phyloP scores from a whole-genome alignment of 352 stramenopile genomes.

The Pythium periplocum region DNA sequence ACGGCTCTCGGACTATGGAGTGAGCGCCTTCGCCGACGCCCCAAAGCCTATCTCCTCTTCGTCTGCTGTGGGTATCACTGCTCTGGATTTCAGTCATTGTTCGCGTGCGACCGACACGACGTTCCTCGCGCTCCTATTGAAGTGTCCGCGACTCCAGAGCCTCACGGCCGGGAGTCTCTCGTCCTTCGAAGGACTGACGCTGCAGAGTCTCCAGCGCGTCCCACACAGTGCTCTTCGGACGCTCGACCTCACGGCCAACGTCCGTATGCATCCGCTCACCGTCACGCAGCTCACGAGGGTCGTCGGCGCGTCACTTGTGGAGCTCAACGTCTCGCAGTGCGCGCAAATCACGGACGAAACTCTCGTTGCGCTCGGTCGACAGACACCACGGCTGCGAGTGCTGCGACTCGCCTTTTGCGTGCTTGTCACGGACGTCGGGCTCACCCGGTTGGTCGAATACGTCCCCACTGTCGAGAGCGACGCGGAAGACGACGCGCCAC shows the following conservation, averaged over 20 bases:
- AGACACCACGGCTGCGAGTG: slow-evolving; percentile 27
- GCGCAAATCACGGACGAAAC: slow-evolving; percentile 48
- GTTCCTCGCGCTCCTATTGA: slow-evolving; percentile 51
- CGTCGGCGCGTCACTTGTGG: slow-evolving; percentile 20
- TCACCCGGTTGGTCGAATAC: slow-evolving; percentile 40
- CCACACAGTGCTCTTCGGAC: slow-evolving; percentile 18
- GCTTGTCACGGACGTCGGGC: slow-evolving; percentile 42
- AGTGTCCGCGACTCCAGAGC: slow-evolving; percentile 23
- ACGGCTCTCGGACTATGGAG: slow-evolving; percentile 61
- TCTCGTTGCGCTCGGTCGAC: slow-evolving; percentile 37
- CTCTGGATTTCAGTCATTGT: slow-evolving; percentile 54
- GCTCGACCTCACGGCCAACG: slow-evolving; percentile 31
- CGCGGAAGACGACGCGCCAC: slow-evolving; percentile 4
- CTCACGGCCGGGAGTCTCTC: slow-evolving; percentile 26
- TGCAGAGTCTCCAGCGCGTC: slow-evolving; percentile 38
- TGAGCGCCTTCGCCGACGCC: slow-evolving; percentile 48
- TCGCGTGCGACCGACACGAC: slow-evolving; percentile 51
- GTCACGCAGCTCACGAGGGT: slow-evolving; percentile 37
- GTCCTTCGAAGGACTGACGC: slow-evolving; percentile 46
- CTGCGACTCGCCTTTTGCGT: slow-evolving; percentile 53
- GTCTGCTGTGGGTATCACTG: slow-evolving; percentile 20
- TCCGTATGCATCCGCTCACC: slow-evolving; percentile 33
- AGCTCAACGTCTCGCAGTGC: slow-evolving; percentile 53
- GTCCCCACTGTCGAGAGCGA: slow-evolving; percentile 10
- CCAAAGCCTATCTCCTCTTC: background rate